Evolutionary conservation across 768 basidiomycete species (phyloP).

Genomic region (Postia placenta): DNA sequence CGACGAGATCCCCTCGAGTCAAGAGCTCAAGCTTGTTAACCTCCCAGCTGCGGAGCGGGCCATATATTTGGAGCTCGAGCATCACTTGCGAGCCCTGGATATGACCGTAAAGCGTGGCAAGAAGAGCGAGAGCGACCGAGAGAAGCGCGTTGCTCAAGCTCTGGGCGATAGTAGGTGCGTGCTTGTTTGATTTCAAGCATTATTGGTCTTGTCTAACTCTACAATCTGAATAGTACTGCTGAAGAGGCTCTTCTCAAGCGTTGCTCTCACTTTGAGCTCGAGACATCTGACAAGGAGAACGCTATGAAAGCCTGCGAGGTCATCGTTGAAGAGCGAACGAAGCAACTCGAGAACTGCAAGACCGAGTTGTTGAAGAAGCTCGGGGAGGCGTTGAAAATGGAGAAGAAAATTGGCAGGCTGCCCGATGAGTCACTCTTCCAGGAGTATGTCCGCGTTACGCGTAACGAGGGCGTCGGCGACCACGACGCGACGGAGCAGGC

Average conservation of each 20-base stretch:
- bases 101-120: slow-evolving; percentile 71
- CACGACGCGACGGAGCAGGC: slow-evolving; percentile 65
- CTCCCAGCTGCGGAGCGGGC: slow-evolving; percentile 92
- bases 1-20: slow-evolving; percentile 84
- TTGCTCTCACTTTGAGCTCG: slow-evolving; percentile 91
- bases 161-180: slow-evolving; percentile 81
- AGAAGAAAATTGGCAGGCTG: slow-evolving; percentile 58
- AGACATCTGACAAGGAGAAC: slow-evolving; percentile 55
- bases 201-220: too few relatives aligned
- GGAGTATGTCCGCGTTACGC: slow-evolving; percentile 66
- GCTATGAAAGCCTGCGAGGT: slow-evolving; percentile 92
- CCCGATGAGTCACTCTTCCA: slow-evolving; percentile 74
- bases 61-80: slow-evolving; percentile 91
- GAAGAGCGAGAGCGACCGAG: slow-evolving; percentile 71
- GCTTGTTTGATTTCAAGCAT: too few relatives aligned
- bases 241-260: slow-evolving; percentile 93
- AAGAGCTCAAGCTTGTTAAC: slow-evolving; percentile 53
- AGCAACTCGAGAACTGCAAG: slow-evolving; percentile 76
- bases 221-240: slow-evolving; percentile 53
- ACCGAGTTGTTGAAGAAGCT: slow-evolving; percentile 64
- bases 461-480: slow-evolving; percentile 71
- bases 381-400: slow-evolving; percentile 56
- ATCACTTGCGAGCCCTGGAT: slow-evolving; percentile 85
- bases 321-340: slow-evolving; percentile 76
- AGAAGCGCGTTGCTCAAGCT: slow-evolving; percentile 79